These are phyloP conservation scores for Pouteria campechiana DNA, from an alignment of 179 eudicot genomes.

Conservation along the genomic window DNA sequence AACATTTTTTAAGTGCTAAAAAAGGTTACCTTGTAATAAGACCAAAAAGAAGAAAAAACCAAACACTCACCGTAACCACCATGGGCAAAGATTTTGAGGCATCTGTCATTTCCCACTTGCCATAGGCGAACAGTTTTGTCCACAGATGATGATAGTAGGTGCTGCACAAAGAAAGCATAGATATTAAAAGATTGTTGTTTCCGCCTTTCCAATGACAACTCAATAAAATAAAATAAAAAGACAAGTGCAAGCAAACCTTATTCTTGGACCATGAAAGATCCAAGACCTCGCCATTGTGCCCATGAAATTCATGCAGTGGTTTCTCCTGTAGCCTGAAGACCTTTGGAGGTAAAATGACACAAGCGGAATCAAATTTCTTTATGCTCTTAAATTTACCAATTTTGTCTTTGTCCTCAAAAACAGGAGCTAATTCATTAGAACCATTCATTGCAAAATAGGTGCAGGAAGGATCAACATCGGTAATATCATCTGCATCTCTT, in stretches of 20 bases:
- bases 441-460: slow-evolving; percentile 44
- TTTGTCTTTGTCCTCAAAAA: slow-evolving; percentile 34
- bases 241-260: slow-evolving; percentile 40
- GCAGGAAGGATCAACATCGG: slow-evolving; percentile 38
- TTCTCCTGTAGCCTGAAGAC: slow-evolving; percentile 47
- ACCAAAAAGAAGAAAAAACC: slow-evolving; percentile 1
- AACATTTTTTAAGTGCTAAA: no score
- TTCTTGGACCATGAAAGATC: slow-evolving; percentile 79
- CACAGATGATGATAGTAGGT: slow-evolving; percentile 69
- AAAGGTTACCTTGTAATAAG: no score
- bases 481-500: slow-evolving; percentile 17
- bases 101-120: slow-evolving; percentile 45
- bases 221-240: background rate
- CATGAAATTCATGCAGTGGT: slow-evolving; percentile 61
- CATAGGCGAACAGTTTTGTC: slow-evolving; percentile 89
- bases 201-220: background rate
- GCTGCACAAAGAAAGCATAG: slow-evolving; percentile 24
- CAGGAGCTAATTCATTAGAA: slow-evolving; percentile 34
- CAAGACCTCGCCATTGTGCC: slow-evolving; percentile 65
- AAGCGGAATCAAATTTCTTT: slow-evolving; percentile 42
- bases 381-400: slow-evolving; percentile 21
- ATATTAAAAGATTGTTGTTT: background rate
- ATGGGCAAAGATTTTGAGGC: slow-evolving; percentile 67
- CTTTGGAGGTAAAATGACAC: slow-evolving; percentile 65
- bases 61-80: slow-evolving; percentile 57